phyloP scores from a whole-genome alignment of 345 rosid genomes.

The Heritiera fomes region DNA sequence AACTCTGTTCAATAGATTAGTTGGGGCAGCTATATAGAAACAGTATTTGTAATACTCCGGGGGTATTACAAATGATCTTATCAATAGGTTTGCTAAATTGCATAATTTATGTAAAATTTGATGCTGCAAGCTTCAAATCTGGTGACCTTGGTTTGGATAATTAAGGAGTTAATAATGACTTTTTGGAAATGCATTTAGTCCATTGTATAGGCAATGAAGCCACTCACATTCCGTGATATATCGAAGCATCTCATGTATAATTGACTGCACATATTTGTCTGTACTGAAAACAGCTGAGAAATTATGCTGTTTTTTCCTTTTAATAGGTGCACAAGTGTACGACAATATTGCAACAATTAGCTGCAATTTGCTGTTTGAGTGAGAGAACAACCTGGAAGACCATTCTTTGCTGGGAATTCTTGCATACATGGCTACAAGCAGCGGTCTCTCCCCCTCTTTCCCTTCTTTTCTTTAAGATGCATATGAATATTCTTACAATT shows the following conservation, averaged over 20 bases:
- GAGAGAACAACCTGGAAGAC: slow-evolving; percentile 75
- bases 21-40: background rate
- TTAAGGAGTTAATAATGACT: background rate
- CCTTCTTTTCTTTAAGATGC: slow-evolving; percentile 15
- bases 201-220: slow-evolving; percentile 9
- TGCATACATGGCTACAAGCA: slow-evolving; percentile 77
- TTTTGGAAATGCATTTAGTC: background rate
- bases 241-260: slow-evolving; percentile 10
- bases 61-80: background rate
- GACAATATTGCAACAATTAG: slow-evolving; percentile 83
- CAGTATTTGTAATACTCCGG: background rate
- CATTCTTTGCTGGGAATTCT: slow-evolving; percentile 74
- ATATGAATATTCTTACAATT: background rate
- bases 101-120: background rate
- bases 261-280: background rate
- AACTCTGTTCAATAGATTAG: background rate
- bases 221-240: background rate
- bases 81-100: background rate
- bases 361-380: slow-evolving; percentile 81
- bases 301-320: slow-evolving; percentile 5
- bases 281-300: slow-evolving; percentile 3
- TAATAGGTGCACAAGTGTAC: slow-evolving; percentile 86
- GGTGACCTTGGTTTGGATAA: background rate
- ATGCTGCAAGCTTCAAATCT: background rate
- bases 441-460: slow-evolving; percentile 64